Conservation (phyloP, 495 filamentous ascomycete species). For the Penicillium steckii region DNA sequence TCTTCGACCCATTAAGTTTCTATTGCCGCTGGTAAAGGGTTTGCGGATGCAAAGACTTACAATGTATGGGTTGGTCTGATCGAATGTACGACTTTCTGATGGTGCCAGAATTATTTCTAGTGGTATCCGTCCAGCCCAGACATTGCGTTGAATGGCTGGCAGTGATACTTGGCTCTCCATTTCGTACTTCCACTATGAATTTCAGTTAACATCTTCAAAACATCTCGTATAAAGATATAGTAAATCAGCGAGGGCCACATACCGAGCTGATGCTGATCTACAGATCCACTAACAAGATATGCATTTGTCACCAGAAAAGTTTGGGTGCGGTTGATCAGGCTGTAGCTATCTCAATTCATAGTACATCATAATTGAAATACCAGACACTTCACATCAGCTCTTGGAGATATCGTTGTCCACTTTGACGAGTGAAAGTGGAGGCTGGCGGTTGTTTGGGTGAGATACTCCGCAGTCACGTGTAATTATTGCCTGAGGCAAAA, state of each 20-base stretch:
- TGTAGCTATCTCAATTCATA: constrained; percentile 40
- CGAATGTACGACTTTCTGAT: constrained; percentile 53
- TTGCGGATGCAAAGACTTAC: constrained; percentile 27
- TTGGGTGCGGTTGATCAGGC: neutral
- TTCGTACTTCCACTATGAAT: neutral
- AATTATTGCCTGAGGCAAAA: constrained; percentile 4
- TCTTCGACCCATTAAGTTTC: constrained; percentile 21
- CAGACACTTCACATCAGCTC: neutral
- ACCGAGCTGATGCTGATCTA: neutral
- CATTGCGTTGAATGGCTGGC: constrained; percentile 39
- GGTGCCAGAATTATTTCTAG: constrained; percentile 51
- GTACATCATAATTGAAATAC: constrained; percentile 41
- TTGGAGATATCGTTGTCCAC: neutral
- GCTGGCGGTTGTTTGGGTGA: neutral
- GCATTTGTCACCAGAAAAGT: neutral
- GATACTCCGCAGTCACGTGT: neutral
- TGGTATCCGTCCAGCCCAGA: constrained; percentile 53
- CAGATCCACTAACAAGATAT: neutral
- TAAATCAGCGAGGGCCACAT: neutral
- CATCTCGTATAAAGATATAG: neutral
- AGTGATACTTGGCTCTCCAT: constrained; percentile 28
- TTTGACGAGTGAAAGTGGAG: neutral
- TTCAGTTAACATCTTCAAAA: neutral
- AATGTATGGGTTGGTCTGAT: constrained; percentile 54
- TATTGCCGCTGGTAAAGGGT: constrained; percentile 7